These are phyloP conservation scores for Kentomonas sorsogonicus DNA, from an alignment of 208 protist genomes.

Conservation along the genomic window DNA sequence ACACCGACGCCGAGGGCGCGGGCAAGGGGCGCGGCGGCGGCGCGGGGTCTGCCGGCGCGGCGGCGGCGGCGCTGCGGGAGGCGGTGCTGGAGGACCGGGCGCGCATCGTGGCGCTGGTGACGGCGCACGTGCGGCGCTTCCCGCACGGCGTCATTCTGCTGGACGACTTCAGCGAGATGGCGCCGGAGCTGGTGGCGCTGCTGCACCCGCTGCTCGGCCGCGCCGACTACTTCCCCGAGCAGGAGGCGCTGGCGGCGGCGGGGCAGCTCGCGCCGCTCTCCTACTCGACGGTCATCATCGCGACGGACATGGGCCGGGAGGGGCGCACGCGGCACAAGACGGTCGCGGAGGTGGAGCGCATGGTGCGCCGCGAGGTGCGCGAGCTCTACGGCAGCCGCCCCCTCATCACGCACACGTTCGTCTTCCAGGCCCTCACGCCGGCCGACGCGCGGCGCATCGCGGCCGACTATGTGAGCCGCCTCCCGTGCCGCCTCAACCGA, in stretches of 20 bases:
- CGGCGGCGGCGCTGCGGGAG: slow-evolving; percentile 16
- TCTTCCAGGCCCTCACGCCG: slow-evolving; percentile 46
- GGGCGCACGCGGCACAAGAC: slow-evolving; percentile 66
- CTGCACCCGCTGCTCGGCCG: slow-evolving; percentile 72
- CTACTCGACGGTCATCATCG: slow-evolving; percentile 45
- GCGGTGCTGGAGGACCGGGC: not conserved
- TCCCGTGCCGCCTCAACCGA: slow-evolving; percentile 46
- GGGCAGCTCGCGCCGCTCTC: not conserved
- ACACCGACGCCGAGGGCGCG: slow-evolving; percentile 12
- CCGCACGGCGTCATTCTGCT: slow-evolving; percentile 78
- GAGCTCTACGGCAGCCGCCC: slow-evolving; percentile 61
- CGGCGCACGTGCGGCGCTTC: slow-evolving; percentile 35
- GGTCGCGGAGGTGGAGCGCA: slow-evolving; percentile 38
- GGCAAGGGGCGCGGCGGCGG: slow-evolving; percentile 67
- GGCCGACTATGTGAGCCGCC: slow-evolving; percentile 26
- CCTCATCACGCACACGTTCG: slow-evolving; percentile 56
- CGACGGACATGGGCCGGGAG: slow-evolving; percentile 80
- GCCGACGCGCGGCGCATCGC: slow-evolving; percentile 49
- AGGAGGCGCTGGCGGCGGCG: slow-evolving; percentile 7
- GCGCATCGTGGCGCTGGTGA: slow-evolving; percentile 41
- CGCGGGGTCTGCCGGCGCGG: slow-evolving; percentile 52
- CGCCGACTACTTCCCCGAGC: slow-evolving; percentile 54
- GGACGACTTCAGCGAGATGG: slow-evolving; percentile 67
- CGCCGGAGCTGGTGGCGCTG: slow-evolving; percentile 34
- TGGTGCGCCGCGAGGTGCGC: slow-evolving; percentile 60